These are phyloP conservation scores for Bipolaris bicolor DNA, from an alignment of 2,329 filamentous ascomycete species.

Conservation along the genomic window DNA sequence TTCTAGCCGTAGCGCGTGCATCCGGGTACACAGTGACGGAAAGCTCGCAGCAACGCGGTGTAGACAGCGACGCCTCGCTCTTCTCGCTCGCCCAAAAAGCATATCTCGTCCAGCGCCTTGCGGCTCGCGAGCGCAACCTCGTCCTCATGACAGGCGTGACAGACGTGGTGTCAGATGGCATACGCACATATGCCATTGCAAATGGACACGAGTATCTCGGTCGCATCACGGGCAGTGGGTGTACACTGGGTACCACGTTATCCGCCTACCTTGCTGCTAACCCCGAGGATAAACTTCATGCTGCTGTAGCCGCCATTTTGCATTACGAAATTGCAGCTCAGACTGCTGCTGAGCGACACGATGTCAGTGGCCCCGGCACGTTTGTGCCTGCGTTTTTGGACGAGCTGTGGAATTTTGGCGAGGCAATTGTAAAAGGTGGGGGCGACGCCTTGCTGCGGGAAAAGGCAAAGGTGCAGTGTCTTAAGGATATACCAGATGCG, in stretches of 20 bases:
- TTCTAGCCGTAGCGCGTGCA: slow-evolving; percentile 67
- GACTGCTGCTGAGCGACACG: slow-evolving; percentile 60
- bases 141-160: slow-evolving; percentile 81
- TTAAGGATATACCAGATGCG: slow-evolving; percentile 28
- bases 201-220: slow-evolving; percentile 80
- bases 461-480: slow-evolving; percentile 24
- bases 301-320: slow-evolving; percentile 73
- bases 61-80: slow-evolving; percentile 73
- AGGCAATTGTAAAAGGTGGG: slow-evolving; percentile 15
- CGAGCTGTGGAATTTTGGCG: slow-evolving; percentile 56
- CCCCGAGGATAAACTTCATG: slow-evolving; percentile 59
- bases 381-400: slow-evolving; percentile 89
- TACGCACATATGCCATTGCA: slow-evolving; percentile 67
- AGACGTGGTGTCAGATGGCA: slow-evolving; percentile 80
- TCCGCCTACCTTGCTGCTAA: slow-evolving; percentile 70
- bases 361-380: slow-evolving; percentile 79
- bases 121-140: slow-evolving; percentile 70
- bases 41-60: slow-evolving; percentile 74
- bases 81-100: slow-evolving; percentile 63
- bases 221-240: slow-evolving; percentile 76
- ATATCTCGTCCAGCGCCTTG: slow-evolving; percentile 68
- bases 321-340: slow-evolving; percentile 82
- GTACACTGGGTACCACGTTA: slow-evolving; percentile 81
- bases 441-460: slow-evolving; percentile 17
- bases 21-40: slow-evolving; percentile 57